Evolutionary conservation across 176 grass and related monocot species (phyloP), one percentile per base, ranked within the genome.

Genomic region (Neostapfia colusana): DNA sequence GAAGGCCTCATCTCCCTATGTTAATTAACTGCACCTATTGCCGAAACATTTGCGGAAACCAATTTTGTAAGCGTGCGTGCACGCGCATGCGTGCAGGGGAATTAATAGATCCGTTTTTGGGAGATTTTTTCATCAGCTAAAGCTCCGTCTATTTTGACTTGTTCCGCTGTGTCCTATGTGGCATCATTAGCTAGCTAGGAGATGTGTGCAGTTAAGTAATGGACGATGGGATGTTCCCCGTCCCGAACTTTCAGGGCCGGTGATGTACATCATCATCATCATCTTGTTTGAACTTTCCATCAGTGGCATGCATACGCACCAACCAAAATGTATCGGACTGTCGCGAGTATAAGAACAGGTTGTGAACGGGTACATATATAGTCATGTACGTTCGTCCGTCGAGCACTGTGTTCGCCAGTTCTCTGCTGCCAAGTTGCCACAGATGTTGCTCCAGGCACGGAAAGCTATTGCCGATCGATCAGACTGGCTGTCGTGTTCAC

Each of bases 21-120:
- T 73, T 63, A 67, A 66, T 73, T 63, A 67, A 66, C 27, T n/a
- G 40, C 31, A 82, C 15, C 58, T 65, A 38, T 27, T 16, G 46
- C n/a, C 58, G 58, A 72, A 21, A 1, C 41, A 36, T 46, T 64
- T 20, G 73, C 6, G n/a, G 27, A 17, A 11, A 6, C 4, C 42
- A 64, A 65, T 77, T 65, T 50, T 77, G 11, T 77, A 63, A 8
- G 28, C 79, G 35, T 23, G 28, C 79, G 35, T 23, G 6, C 37
- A 65, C 24, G 39, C 67, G 63, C 35, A 51, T 62, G 55, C 18
- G 67, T 75, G 26, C 65, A 56, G 2, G 2, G 17, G 64, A 63
- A 55, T 65, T 1, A 39, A 17, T 28, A 58, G 65, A 82, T 59
- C 46, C 46, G 7, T 51, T 4, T 37, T 25, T 21, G n/a, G 65